Evolutionary conservation across 2,329 filamentous ascomycete genomes (phyloP).

Genomic region (Macroventuria anomochaeta): DNA sequence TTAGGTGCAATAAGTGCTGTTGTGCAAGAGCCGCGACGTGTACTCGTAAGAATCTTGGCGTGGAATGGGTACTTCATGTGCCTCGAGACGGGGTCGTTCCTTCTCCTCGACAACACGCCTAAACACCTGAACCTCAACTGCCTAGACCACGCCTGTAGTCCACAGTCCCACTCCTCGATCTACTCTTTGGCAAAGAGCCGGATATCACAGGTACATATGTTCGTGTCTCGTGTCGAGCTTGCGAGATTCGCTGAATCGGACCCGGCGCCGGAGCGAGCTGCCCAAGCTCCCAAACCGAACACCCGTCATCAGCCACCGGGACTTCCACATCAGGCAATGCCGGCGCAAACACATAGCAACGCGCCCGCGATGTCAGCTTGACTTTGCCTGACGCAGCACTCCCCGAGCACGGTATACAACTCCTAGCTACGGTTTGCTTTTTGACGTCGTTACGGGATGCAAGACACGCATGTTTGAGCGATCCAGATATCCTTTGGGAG

Average conservation of each 20-base stretch:
- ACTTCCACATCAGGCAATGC: constrained; percentile 12
- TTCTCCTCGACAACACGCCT: not conserved
- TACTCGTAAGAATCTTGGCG: not conserved
- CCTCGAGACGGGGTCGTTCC: not conserved
- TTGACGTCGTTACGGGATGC: constrained; percentile 1
- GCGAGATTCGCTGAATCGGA: constrained; percentile 1
- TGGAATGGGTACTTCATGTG: not conserved
- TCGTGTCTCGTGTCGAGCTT: constrained; percentile 8
- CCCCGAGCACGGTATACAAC: not conserved
- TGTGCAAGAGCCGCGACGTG: not conserved
- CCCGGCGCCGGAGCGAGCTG: constrained; percentile 19
- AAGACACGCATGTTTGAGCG: not conserved
- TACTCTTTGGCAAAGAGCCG: not conserved
- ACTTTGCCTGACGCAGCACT: constrained; percentile 2
- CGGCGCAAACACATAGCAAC: constrained; percentile 14
- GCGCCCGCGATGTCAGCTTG: not conserved
- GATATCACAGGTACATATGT: constrained; percentile 1
- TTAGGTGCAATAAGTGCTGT: not conserved
- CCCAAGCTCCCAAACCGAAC: not conserved
- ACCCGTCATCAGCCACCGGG: constrained; percentile 12
- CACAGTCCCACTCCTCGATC: not conserved
- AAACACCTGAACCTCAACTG: not conserved
- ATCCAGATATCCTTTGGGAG: not conserved
- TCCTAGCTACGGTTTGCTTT: not conserved
- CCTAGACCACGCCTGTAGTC: not conserved